Evolutionary conservation across 192 early-diverging fungal species (phyloP), one percentile per base, ranked within the genome.

Genomic region (Phlyctochytrium bullatum): DNA sequence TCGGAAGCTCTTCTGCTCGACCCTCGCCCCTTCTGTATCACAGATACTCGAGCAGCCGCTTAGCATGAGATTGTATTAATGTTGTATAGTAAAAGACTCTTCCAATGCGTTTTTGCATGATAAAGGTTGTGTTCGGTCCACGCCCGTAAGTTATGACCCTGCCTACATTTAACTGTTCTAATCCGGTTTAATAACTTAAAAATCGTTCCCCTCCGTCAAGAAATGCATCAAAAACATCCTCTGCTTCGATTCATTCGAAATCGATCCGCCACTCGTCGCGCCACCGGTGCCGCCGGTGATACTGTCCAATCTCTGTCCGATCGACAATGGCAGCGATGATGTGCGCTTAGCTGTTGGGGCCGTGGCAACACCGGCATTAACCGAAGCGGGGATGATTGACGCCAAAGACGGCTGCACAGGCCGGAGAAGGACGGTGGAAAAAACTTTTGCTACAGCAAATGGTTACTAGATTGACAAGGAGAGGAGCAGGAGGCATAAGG

Each of bases 191-290:
- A n/a, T n/a, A n/a, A n/a, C n/a, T 47, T 20, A 47, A 47, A 47
- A 14, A 6, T 47, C 40, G 20, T 47, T 47, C 40, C 40, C 40
- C 20, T 47, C 40, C 40, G 10, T 20, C 40, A 73, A n/a, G 35
- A 73, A 68, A 20, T 73, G 72, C 72, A 67, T 73, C 66, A 73
- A 68, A 54, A 73, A 73, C 60, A 73, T 58, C 23, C 59, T 10
- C n/a, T 62, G 61, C 61, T 32, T 33, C 32, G 33, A 34, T 34
- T 62, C 31, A 32, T 40, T 14, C 32, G 61, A 62, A 25, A 62
- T 40, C 16, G 36, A 10, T 3, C 61, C 33, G 28, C 33, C 28
- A n/a, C n/a, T n/a, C n/a, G n/a, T n/a, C 31, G 16, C 61, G 10
- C 61, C 20, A 25, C 25, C 32, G 12, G 6, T 28, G 20, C 14